A percentile compares a stretch with the other conserved stretches of the same genome.
Conservation (phyloP, 139 green algal species). For the Zygnema cylindricum region DNA sequence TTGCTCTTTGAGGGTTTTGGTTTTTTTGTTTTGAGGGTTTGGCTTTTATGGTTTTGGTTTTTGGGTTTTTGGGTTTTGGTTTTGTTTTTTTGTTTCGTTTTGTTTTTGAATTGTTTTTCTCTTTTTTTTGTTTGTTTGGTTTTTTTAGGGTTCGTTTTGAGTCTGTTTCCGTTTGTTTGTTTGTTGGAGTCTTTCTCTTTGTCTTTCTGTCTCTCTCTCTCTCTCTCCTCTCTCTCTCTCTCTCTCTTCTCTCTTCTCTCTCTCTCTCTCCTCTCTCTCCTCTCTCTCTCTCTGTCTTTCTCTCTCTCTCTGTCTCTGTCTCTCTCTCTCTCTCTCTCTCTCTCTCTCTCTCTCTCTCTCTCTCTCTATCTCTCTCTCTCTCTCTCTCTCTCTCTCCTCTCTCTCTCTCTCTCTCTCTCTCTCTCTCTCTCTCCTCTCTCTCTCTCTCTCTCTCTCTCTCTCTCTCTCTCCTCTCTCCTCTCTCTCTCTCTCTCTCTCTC, state of each 20-base stretch:
- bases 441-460: neutral
- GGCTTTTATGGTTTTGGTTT: neutral
- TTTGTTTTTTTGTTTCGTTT: neutral
- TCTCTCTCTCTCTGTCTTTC: too few species aligned
- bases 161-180: too few species aligned
- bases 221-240: too few species aligned
- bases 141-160: too few species aligned
- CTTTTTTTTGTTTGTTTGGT: too few species aligned
- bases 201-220: too few species aligned
- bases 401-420: neutral
- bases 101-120: neutral
- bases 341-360: neutral
- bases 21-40: neutral
- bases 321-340: neutral
- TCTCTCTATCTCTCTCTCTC: too few species aligned
- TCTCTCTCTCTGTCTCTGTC: too few species aligned
- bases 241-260: too few species aligned
- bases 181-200: too few species aligned
- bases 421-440: neutral
- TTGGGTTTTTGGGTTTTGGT: neutral
- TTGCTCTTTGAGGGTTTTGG: neutral
- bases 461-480: neutral
- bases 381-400: neutral
- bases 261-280: too few species aligned
- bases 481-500: constrained; percentile 1